Evolutionary conservation across 2,329 filamentous ascomycete genomes (phyloP).

Genomic region (Ophiostoma ips): DNA sequence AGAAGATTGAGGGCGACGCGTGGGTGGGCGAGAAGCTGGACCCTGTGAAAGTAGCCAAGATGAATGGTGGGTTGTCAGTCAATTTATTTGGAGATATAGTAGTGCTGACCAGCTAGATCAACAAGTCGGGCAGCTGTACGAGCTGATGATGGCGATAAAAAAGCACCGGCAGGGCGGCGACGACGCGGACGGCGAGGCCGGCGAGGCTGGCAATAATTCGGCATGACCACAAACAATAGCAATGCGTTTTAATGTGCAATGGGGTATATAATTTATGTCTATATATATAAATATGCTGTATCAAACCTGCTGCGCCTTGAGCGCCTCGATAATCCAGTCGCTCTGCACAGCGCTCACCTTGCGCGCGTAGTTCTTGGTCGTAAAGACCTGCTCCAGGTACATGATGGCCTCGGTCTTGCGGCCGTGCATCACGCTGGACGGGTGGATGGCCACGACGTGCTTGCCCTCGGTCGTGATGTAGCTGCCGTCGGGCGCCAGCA

Average conservation of each 20-base stretch:
- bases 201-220: neutral
- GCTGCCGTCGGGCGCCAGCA: slow-evolving; percentile 44
- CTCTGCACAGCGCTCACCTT: slow-evolving; percentile 49
- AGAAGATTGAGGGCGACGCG: slow-evolving; percentile 72
- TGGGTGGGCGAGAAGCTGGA: slow-evolving; percentile 84
- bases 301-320: slow-evolving; percentile 20
- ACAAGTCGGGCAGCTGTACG: slow-evolving; percentile 85
- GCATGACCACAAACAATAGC: neutral
- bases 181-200: neutral
- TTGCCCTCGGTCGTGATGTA: slow-evolving; percentile 48
- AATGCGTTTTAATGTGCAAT: neutral
- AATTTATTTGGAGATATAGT: too few relatives aligned
- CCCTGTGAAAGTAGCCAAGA: slow-evolving; percentile 69
- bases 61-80: slow-evolving; percentile 60
- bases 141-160: slow-evolving; percentile 74
- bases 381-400: slow-evolving; percentile 55
- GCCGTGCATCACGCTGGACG: slow-evolving; percentile 47
- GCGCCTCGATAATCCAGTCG: slow-evolving; percentile 41
- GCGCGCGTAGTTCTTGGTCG: slow-evolving; percentile 52
- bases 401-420: slow-evolving; percentile 53
- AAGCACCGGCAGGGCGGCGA: slow-evolving; percentile 20
- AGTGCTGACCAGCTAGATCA: slow-evolving; percentile 47
- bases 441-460: slow-evolving; percentile 47
- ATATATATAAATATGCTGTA: too few relatives aligned
- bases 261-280: neutral